These are phyloP conservation scores for Trichoderma guizhouense DNA, from an alignment of 2,329 filamentous ascomycete species.

Conservation along the genomic window DNA sequence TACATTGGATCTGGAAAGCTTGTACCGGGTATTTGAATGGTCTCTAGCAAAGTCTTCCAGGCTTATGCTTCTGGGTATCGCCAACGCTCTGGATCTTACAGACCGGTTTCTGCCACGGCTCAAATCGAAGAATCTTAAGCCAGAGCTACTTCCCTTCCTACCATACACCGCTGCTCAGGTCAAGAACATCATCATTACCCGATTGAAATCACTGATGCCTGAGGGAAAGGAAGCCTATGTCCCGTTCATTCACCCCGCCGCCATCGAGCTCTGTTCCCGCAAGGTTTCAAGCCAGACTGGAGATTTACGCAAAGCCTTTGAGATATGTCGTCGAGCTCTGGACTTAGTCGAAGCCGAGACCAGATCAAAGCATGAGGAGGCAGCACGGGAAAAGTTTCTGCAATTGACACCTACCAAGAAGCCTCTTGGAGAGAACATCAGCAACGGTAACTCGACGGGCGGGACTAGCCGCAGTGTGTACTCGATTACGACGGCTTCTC, in stretches of 20 bases:
- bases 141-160: constrained; percentile 83
- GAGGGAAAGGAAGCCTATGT: constrained; percentile 58
- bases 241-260: constrained; percentile 89
- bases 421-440: constrained; percentile 76
- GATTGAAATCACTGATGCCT: constrained; percentile 72
- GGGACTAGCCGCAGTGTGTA: constrained; percentile 41
- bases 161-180: constrained; percentile 89
- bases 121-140: constrained; percentile 89
- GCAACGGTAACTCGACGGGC: constrained; percentile 59
- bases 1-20: constrained; percentile 79
- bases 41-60: constrained; percentile 77
- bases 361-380: constrained; percentile 66
- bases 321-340: constrained; percentile 84
- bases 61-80: constrained; percentile 85
- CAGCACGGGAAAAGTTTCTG: constrained; percentile 52
- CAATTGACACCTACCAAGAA: constrained; percentile 68
- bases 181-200: constrained; percentile 78
- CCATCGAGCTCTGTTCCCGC: constrained; percentile 88
- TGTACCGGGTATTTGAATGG: constrained; percentile 97
- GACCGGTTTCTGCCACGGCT: constrained; percentile 91
- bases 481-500: constrained; percentile 50
- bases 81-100: constrained; percentile 92
- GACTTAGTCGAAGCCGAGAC: constrained; percentile 87
- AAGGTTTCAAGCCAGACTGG: constrained; percentile 94
- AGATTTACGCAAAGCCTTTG: constrained; percentile 91